A percentile compares a stretch with the other conserved stretches of the same genome.
Evolutionary conservation across 805 yeast genomes (phyloP).

Genomic region (Zygotorulaspora chibaensis): DNA sequence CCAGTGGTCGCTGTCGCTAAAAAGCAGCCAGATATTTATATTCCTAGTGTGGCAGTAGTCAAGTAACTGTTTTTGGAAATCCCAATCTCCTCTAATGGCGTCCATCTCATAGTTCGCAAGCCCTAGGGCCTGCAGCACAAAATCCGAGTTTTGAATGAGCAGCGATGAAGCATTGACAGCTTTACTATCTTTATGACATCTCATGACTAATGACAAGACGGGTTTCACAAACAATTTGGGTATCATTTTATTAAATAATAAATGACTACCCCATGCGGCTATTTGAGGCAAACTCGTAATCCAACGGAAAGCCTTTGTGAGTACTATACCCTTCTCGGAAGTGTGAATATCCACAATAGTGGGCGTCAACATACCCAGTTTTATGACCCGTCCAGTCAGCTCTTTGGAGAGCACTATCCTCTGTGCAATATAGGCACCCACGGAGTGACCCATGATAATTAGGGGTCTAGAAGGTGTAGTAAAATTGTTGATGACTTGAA

Average conservation of each 20-base stretch:
- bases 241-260: constrained; percentile 21
- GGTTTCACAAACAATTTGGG: constrained; percentile 28
- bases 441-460: constrained; percentile 60
- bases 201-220: constrained; percentile 32
- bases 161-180: constrained; percentile 42
- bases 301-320: constrained; percentile 28
- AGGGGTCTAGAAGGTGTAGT: constrained; percentile 17
- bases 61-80: constrained; percentile 48
- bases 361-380: constrained; percentile 65
- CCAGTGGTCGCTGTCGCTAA: constrained; percentile 65
- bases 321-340: constrained; percentile 39
- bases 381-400: constrained; percentile 32
- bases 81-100: constrained; percentile 45
- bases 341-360: constrained; percentile 58
- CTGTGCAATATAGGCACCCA: constrained; percentile 64
- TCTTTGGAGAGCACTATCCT: constrained; percentile 38
- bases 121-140: constrained; percentile 51
- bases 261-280: constrained; percentile 31
- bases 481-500: constrained; percentile 42
- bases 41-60: constrained; percentile 24
- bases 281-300: constrained; percentile 30
- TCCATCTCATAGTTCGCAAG: constrained; percentile 60
- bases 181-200: constrained; percentile 24
- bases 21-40: constrained; percentile 48
- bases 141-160: constrained; percentile 40